Evolutionary conservation across 2,329 filamentous ascomycete genomes (phyloP).

Genomic region (Penicillium corylophilum): DNA sequence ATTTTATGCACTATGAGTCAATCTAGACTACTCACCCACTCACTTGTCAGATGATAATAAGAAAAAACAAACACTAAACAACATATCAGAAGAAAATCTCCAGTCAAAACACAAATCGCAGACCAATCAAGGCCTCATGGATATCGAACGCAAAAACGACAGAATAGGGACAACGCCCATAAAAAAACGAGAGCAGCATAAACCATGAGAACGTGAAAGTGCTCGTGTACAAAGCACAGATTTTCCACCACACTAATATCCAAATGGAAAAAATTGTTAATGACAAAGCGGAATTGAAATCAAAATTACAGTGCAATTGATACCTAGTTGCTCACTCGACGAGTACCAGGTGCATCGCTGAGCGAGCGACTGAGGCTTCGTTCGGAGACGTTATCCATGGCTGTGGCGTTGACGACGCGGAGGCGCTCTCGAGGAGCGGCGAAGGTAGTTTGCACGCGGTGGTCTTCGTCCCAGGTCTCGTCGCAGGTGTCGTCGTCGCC

Average conservation of each 20-base stretch:
- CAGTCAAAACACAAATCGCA: not conserved
- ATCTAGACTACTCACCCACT: not conserved
- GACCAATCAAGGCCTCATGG: slow-evolving; percentile 1
- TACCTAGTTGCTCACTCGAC: slow-evolving; percentile 15
- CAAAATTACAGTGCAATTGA: slow-evolving; percentile 3
- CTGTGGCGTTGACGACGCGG: slow-evolving; percentile 79
- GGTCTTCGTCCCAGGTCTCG: slow-evolving; percentile 50
- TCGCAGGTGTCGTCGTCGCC: slow-evolving; percentile 27
- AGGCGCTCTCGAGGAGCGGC: slow-evolving; percentile 85
- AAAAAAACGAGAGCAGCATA: slow-evolving; percentile 6
- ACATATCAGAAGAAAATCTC: not conserved
- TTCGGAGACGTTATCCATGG: slow-evolving; percentile 34
- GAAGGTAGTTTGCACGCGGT: slow-evolving; percentile 82
- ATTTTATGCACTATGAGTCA: no score
- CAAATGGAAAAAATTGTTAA: no score
- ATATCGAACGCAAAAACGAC: slow-evolving; percentile 9
- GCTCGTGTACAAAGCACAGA: slow-evolving; percentile 12
- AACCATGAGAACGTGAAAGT: slow-evolving; percentile 7
- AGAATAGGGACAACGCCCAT: not conserved
- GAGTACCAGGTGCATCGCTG: slow-evolving; percentile 11
- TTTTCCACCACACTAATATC: not conserved
- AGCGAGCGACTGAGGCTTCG: slow-evolving; percentile 21
- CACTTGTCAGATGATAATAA: not conserved
- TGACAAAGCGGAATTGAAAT: not conserved
- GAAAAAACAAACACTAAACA: not conserved